A percentile compares a stretch with the other conserved stretches of the same genome.
phyloP scores from a whole-genome alignment of 176 grass and related monocot genomes.

The Carex myosuroides region DNA sequence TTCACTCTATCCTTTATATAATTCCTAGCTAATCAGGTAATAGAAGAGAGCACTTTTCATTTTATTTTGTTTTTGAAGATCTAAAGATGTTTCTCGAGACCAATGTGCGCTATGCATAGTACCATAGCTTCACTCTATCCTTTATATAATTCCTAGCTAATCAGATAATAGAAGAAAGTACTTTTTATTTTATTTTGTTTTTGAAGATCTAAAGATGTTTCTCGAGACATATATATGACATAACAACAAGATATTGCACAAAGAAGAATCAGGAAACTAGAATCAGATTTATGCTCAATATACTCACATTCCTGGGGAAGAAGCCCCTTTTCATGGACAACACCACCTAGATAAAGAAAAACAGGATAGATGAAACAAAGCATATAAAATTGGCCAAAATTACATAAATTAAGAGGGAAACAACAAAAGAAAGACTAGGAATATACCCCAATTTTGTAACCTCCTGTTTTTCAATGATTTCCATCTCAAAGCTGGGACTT shows the following conservation, averaged over 20 bases:
- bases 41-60: not conserved
- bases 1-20: not conserved
- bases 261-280: not conserved
- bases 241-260: not conserved
- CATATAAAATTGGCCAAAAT: not conserved
- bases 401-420: not conserved
- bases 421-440: not conserved
- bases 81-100: not conserved
- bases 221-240: not conserved
- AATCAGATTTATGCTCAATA: not conserved
- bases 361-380: not conserved
- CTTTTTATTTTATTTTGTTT: not conserved
- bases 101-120: too few species aligned
- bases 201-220: not conserved
- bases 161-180: not conserved
- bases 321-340: conserved; percentile 89
- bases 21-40: not conserved
- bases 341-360: conserved; percentile 38
- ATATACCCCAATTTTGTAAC: conserved; percentile 87
- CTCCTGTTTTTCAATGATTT: conserved; percentile 74
- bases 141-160: not conserved
- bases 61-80: not conserved
- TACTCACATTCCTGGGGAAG: conserved; percentile 79
- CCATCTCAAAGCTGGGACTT: conserved; percentile 66
- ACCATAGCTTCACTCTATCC: not conserved